Evolutionary conservation across 2,329 filamentous ascomycete genomes (phyloP), one percentile per base, ranked within the genome.

Genomic region (Geosmithia morbida): DNA sequence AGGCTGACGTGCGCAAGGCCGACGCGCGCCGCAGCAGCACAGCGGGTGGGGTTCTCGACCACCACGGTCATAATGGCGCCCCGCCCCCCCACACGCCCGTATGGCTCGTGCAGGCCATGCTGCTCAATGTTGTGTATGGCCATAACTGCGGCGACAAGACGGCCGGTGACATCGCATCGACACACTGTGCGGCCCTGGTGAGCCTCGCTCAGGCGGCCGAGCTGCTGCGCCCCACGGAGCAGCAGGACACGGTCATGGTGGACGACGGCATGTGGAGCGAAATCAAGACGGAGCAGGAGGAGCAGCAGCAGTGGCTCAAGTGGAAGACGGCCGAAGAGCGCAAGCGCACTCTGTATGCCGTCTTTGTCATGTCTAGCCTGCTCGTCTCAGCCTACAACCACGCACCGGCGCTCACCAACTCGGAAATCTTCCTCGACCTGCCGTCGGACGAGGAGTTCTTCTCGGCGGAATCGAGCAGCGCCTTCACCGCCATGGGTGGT

Each of bases 71-170:
- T 6, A 16, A 37, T 16, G 33, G 14, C 33, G 83, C 87, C 49
- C 74, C 74, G 45, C 72, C 79, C 16, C 75, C 80, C 40, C 80
- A 87, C 54, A 90, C 89, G 2, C 90, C 90, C 1, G 73, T 96
- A 41, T 97, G 90, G 89, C 74, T 98, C 22, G 88, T 97, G 16
- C 92, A 97, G 64, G 87, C 90, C 0, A 97, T 97, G 90, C 71
- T 97, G 8, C 73, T 98, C 46, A 97, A 95, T 59, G 86, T 97
- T 39, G 85, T 96, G 16, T 97, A 95, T 60, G 90, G 90, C 14
- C 87, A 96, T 62, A 94, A 94, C 54, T 94, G 88, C 60, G 87
- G 86, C 39, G 90, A 97, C 61, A 90, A 94, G 66, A 83, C 81
- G 47, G 85, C 87, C 19, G 87, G 86, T 50, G 88, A 96, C 60